These are phyloP conservation scores for Diaporthe ampelina DNA, from an alignment of 2,329 filamentous ascomycete species.

Conservation along the genomic window DNA sequence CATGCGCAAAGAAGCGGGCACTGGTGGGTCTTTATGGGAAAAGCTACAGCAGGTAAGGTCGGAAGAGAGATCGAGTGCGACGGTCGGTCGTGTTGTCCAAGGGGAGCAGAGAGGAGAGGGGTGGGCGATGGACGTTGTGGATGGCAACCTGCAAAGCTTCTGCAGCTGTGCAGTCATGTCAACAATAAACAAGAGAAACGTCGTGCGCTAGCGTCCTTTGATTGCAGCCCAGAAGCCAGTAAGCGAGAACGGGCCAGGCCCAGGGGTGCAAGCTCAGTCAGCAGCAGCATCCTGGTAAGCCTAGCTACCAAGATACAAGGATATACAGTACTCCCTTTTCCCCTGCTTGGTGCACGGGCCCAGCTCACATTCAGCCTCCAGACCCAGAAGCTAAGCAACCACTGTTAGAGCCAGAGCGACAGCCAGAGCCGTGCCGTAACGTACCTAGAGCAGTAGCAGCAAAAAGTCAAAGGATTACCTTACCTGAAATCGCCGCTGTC, in stretches of 20 bases:
- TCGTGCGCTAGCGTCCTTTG: conserved; percentile 12
- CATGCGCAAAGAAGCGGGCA: conserved; percentile 22
- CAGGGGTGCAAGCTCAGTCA: background rate
- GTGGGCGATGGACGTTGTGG: conserved; percentile 1
- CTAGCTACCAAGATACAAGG: no score
- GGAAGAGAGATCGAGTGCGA: background rate
- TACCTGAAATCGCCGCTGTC: background rate
- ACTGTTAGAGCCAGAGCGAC: background rate
- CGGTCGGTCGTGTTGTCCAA: conserved; percentile 5
- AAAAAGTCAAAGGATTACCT: conserved; percentile 1
- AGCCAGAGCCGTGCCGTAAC: background rate
- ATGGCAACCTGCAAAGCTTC: conserved; percentile 22
- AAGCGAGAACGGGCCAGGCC: background rate
- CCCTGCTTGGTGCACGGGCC: conserved; percentile 8
- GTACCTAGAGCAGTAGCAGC: background rate
- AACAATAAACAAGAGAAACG: conserved; percentile 31
- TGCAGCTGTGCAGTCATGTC: conserved; percentile 21
- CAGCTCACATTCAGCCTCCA: conserved; percentile 2
- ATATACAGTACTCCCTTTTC: background rate
- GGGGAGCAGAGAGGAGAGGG: background rate
- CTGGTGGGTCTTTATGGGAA: conserved; percentile 8
- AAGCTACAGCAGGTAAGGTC: background rate
- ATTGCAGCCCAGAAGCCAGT: conserved; percentile 3
- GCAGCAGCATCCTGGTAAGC: background rate
- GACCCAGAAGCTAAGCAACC: background rate